Evolutionary conservation across 2,329 filamentous ascomycete genomes (phyloP).

Genomic region (Hymenoscyphus infarciens): DNA sequence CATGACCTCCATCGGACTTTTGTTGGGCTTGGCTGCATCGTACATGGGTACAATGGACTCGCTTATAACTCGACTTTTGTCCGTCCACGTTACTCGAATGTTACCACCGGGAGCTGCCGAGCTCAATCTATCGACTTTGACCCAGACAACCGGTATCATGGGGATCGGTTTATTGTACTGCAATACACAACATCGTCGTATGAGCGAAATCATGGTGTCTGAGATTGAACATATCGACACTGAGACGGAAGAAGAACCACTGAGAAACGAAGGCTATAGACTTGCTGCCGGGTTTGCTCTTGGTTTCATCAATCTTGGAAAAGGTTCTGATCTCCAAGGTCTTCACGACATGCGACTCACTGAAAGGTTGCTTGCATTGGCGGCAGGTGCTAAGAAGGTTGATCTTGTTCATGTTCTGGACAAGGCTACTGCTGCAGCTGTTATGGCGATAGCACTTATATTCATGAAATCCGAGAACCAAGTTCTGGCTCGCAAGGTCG

Average conservation of each 20-base stretch:
- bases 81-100: slow-evolving; percentile 94
- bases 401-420: slow-evolving; percentile 91
- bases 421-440: slow-evolving; percentile 87
- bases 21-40: slow-evolving; percentile 87
- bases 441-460: slow-evolving; percentile 83
- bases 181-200: slow-evolving; percentile 91
- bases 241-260: slow-evolving; percentile 76
- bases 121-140: slow-evolving; percentile 86
- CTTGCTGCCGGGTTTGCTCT: slow-evolving; percentile 90
- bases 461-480: slow-evolving; percentile 96
- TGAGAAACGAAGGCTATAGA: slow-evolving; percentile 94
- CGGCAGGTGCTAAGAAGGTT: slow-evolving; percentile 85
- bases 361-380: slow-evolving; percentile 80
- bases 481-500: slow-evolving; percentile 83
- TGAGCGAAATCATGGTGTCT: slow-evolving; percentile 98
- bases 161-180: slow-evolving; percentile 93
- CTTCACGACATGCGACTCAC: slow-evolving; percentile 92
- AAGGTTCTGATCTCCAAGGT: slow-evolving; percentile 81
- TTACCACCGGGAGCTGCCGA: slow-evolving; percentile 88
- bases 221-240: slow-evolving; percentile 85
- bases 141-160: slow-evolving; percentile 95
- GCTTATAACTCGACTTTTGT: slow-evolving; percentile 85
- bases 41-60: slow-evolving; percentile 98
- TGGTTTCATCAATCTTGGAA: slow-evolving; percentile 90
- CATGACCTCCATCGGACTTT: slow-evolving; percentile 96